These are phyloP conservation scores for Magnolia officinalis DNA, from an alignment of 164 flowering plant genomes.

Conservation along the genomic window DNA sequence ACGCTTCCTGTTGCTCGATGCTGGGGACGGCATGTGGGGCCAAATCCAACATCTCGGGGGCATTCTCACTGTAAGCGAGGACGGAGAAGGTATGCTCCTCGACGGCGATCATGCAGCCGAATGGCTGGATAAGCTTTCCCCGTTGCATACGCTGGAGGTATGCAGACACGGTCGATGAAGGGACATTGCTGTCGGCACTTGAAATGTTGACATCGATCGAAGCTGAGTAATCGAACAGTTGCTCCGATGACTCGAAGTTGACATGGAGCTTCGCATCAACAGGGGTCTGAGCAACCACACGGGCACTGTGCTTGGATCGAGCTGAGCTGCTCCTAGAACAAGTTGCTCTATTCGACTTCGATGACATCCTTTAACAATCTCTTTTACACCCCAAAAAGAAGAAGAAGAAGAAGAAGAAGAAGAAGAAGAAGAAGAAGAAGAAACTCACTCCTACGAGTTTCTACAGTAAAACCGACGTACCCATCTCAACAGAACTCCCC, in stretches of 20 bases:
- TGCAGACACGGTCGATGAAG: conserved; percentile 48
- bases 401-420: no score
- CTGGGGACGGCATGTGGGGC: conserved; percentile 65
- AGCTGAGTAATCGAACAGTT: conserved; percentile 50
- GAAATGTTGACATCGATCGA: conserved; percentile 44
- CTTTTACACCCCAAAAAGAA: conserved; percentile 4
- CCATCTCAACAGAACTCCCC: not conserved
- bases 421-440: not conserved
- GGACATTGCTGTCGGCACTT: conserved; percentile 38
- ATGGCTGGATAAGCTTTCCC: conserved; percentile 58
- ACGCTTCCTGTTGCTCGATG: conserved; percentile 61
- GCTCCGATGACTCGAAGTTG: conserved; percentile 48
- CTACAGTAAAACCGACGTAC: not conserved
- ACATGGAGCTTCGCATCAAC: conserved; percentile 65
- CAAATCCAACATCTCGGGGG: conserved; percentile 70
- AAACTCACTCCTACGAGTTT: not conserved
- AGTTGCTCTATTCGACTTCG: conserved; percentile 42
- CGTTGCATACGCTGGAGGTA: conserved; percentile 63
- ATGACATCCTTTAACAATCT: conserved; percentile 41
- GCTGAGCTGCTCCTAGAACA: conserved; percentile 52
- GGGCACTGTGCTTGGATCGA: conserved; percentile 47
- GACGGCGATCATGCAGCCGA: conserved; percentile 65
- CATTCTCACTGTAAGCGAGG: conserved; percentile 69
- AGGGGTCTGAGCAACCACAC: conserved; percentile 51
- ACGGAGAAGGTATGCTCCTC: conserved; percentile 48